A percentile compares a stretch with the other conserved stretches of the same genome.
Conservation (phyloP, 805 yeast genomes). For the Dipodascus albidus region DNA sequence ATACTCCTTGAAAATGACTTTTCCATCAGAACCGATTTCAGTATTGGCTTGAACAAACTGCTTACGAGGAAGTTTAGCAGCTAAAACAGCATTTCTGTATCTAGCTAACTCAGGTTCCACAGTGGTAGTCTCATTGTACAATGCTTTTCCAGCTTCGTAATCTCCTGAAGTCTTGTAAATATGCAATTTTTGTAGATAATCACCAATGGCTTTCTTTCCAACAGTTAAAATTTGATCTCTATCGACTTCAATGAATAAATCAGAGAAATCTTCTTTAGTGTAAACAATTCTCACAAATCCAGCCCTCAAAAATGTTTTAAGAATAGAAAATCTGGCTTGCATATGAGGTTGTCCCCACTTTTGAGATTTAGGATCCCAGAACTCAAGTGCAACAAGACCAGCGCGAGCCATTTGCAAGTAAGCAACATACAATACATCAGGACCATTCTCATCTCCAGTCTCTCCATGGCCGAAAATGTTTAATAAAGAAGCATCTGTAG, state of each 20-base stretch:
- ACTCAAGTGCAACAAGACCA: constrained; percentile 71
- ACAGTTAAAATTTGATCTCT: constrained; percentile 48
- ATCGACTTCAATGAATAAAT: constrained; percentile 50
- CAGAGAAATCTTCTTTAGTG: constrained; percentile 39
- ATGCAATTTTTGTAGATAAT: constrained; percentile 61
- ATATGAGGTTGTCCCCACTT: constrained; percentile 95
- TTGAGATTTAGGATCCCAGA: constrained; percentile 69
- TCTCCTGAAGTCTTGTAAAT: constrained; percentile 72
- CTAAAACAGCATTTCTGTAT: constrained; percentile 56
- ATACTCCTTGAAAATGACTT: constrained; percentile 55
- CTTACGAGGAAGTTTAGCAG: constrained; percentile 70
- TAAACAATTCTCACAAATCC: constrained; percentile 45
- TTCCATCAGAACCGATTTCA: constrained; percentile 26
- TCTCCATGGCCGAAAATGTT: constrained; percentile 58
- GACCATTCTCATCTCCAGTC: constrained; percentile 33
- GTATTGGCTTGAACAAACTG: constrained; percentile 82
- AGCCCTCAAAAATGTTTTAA: constrained; percentile 61
- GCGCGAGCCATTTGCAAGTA: constrained; percentile 81
- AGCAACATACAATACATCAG: constrained; percentile 55
- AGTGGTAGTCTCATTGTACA: constrained; percentile 56
- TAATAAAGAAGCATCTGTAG: constrained; percentile 55
- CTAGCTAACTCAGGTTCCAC: constrained; percentile 45
- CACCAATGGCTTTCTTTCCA: constrained; percentile 66
- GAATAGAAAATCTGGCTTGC: constrained; percentile 83
- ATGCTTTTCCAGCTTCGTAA: constrained; percentile 47